phyloP scores from a whole-genome alignment of 1,139 yeast genomes.

The Taiozyma onychis region DNA sequence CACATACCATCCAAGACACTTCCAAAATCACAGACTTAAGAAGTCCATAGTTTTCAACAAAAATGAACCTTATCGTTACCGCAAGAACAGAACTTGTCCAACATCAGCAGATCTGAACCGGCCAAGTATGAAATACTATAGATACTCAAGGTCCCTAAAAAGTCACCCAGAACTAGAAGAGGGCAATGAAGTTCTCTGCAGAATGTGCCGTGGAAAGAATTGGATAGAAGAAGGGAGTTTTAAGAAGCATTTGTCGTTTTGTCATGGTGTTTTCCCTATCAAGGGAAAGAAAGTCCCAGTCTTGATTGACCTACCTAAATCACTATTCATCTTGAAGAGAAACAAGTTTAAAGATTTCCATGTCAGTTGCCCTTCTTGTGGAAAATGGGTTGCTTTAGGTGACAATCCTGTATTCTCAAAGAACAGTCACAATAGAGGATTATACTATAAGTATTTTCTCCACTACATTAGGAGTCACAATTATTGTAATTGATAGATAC shows the following conservation, averaged over 20 bases:
- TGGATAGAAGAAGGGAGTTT: constrained; percentile 18
- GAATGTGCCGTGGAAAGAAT: constrained; percentile 22
- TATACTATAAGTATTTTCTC: constrained; percentile 19
- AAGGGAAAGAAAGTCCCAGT: constrained; percentile 1
- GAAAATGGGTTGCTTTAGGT: constrained; percentile 21
- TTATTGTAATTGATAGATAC: neutral
- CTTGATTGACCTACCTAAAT: constrained; percentile 18
- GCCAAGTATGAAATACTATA: constrained; percentile 3
- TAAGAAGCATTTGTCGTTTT: constrained; percentile 20
- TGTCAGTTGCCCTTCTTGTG: constrained; percentile 19
- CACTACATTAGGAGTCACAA: constrained; percentile 16
- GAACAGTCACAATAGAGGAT: constrained; percentile 10
- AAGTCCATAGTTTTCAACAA: neutral
- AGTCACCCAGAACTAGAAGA: neutral
- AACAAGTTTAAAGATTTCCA: constrained; percentile 8
- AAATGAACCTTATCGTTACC: constrained; percentile 2
- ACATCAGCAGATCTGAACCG: constrained; percentile 2
- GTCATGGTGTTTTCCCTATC: constrained; percentile 22
- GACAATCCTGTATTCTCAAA: neutral
- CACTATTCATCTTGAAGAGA: constrained; percentile 11
- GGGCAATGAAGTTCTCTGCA: constrained; percentile 20
- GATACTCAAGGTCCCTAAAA: constrained; percentile 9
- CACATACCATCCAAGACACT: constrained; percentile 16
- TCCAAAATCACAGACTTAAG: constrained; percentile 16
- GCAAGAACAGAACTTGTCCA: constrained; percentile 9